These are phyloP conservation scores for Mycena crocata DNA, from an alignment of 768 basidiomycete species.

Conservation along the genomic window DNA sequence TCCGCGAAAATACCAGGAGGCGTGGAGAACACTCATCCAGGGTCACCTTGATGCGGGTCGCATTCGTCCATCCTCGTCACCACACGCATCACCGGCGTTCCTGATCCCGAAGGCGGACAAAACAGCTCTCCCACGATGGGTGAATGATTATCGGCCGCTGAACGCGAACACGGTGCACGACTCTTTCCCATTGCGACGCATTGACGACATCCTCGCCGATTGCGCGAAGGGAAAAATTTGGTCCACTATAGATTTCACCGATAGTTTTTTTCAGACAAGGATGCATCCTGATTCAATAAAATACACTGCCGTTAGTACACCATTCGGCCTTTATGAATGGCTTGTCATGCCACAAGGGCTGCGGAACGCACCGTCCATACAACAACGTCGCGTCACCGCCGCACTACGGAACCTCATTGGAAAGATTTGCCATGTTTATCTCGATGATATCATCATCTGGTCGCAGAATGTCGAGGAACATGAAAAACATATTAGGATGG, in stretches of 20 bases:
- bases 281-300: conserved; percentile 42
- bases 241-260: conserved; percentile 50
- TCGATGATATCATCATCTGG: conserved; percentile 52
- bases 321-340: no score
- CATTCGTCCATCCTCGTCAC: conserved; percentile 46
- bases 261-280: conserved; percentile 49
- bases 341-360: no score
- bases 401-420: conserved; percentile 45
- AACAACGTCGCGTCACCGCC: conserved; percentile 39
- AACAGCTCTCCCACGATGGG: conserved; percentile 45
- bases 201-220: conserved; percentile 39
- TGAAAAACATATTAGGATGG: conserved; percentile 27
- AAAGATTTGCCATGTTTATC: conserved; percentile 47
- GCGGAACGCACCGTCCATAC: conserved; percentile 40
- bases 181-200: conserved; percentile 39
- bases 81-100: conserved; percentile 47
- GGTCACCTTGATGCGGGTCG: conserved; percentile 36
- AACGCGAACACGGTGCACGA: conserved; percentile 46
- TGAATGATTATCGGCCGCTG: conserved; percentile 46
- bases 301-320: conserved; percentile 47
- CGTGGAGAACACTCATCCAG: neutral
- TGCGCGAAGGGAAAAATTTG: no score
- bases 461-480: conserved; percentile 46
- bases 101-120: conserved; percentile 47
- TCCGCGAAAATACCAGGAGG: neutral